Base-by-base conservation (phyloP, 2,329 filamentous ascomycete genomes). In the Nemania bipapillata region DNA sequence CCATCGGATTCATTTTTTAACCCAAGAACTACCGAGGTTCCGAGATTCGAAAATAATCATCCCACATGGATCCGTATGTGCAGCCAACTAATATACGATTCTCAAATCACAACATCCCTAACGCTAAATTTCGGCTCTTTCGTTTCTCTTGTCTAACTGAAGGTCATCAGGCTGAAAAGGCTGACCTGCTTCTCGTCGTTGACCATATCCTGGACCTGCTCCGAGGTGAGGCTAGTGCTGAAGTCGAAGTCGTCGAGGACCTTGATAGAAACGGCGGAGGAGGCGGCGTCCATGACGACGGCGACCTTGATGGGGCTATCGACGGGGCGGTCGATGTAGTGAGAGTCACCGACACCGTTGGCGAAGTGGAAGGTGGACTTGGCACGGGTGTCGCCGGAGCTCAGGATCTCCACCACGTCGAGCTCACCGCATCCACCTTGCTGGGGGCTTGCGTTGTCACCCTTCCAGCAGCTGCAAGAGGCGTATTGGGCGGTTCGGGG, bases 351-450 rank as follows among this genome's bases (percentile, higher is more conserved):
- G 37, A 87, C 90, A 30, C 87, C 83, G 57, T 86, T 82, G 71
- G 88, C 86, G 70, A 85, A 81, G 80, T 94, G 91, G 74, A 93
- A 83, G 17, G 91, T 92, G 45, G 88, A 89, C 81, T 92, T 93
- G 80, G 88, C 87, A 75, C 88, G 88, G 50, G 82, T 84, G 77
- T 90, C 88, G 30, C 91, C 91, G 0, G 84, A 78, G 68, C 86
- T 83, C 47, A 94, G 86, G 26, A 92, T 85, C 81, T 94, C 92
- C 75, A 91, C 89, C 62, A 94, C 84, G 75, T 95, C 92, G 70
- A 91, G 87, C 81, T 95, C 92, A 74, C 91, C 91, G 77, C 92
- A 94, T 42, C 87, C 88, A 61, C 76, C 76, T 47, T 76, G 42
- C 8, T 67, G 66, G 2, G 76, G 76, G 71, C 70, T 74, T 0